phyloP scores from a whole-genome alignment of 2,329 filamentous ascomycete genomes.

The Diaporthe helianthi region DNA sequence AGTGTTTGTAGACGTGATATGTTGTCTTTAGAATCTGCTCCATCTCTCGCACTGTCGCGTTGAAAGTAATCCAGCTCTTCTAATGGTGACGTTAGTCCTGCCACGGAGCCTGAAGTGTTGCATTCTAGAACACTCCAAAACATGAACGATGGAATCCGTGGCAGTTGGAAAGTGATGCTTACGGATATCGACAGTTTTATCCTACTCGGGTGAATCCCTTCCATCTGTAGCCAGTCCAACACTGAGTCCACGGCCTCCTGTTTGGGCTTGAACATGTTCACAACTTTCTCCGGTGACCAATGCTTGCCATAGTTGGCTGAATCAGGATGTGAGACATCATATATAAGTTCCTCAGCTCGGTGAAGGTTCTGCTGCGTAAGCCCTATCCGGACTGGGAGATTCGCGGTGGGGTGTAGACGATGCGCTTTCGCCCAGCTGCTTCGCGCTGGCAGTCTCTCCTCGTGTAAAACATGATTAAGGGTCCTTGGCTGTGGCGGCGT shows the following conservation, averaged over 20 bases:
- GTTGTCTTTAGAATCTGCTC: slow-evolving; percentile 60
- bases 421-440: slow-evolving; percentile 39
- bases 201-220: slow-evolving; percentile 56
- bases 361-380: slow-evolving; percentile 55
- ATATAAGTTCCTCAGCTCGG: slow-evolving; percentile 51
- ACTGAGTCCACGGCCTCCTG: slow-evolving; percentile 57
- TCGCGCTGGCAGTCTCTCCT: slow-evolving; percentile 40
- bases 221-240: slow-evolving; percentile 58
- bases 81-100: too few species aligned
- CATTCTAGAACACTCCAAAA: too few species aligned
- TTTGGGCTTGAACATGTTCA: slow-evolving; percentile 51
- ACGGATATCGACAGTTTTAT: slow-evolving; percentile 56
- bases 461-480: slow-evolving; percentile 43
- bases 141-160: too few species aligned
- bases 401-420: slow-evolving; percentile 37
- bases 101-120: too few species aligned
- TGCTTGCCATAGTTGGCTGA: slow-evolving; percentile 55
- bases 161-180: too few species aligned
- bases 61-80: slow-evolving; percentile 61
- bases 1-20: slow-evolving; percentile 58
- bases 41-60: slow-evolving; percentile 60
- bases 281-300: slow-evolving; percentile 52
- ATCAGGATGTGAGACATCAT: slow-evolving; percentile 52
- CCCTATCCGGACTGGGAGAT: slow-evolving; percentile 51
- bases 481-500: slow-evolving; percentile 34